phyloP scores from a whole-genome alignment of 495 filamentous ascomycete species.

The Cenococcum geophilum region DNA sequence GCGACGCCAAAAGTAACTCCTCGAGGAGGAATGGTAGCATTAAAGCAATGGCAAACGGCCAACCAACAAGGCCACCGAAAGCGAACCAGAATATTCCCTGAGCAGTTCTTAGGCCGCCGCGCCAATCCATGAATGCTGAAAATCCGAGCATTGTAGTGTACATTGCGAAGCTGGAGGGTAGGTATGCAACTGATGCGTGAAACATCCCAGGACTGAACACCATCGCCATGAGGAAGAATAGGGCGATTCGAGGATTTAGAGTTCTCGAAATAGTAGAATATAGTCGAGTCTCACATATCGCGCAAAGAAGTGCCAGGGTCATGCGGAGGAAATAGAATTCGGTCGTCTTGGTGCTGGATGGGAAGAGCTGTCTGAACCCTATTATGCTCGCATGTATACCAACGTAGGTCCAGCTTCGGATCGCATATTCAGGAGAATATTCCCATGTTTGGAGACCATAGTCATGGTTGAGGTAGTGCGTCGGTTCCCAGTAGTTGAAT shows the following conservation, averaged over 20 bases:
- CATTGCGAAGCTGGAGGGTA: constrained; percentile 97
- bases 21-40: constrained; percentile 76
- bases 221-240: constrained; percentile 72
- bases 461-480: constrained; percentile 88
- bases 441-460: constrained; percentile 98
- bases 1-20: constrained; percentile 57
- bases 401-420: constrained; percentile 93
- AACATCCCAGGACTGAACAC: constrained; percentile 85
- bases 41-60: constrained; percentile 87
- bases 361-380: constrained; percentile 56
- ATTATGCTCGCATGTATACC: constrained; percentile 72
- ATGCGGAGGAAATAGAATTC: constrained; percentile 86
- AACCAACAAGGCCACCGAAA: constrained; percentile 81
- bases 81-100: constrained; percentile 89
- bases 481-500: constrained; percentile 99
- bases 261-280: constrained; percentile 67
- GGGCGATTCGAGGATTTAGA: constrained; percentile 70
- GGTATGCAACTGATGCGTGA: constrained; percentile 76
- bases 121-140: constrained; percentile 82
- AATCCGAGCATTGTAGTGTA: constrained; percentile 83
- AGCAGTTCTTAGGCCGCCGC: constrained; percentile 65
- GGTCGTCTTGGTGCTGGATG: constrained; percentile 51
- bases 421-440: constrained; percentile 91
- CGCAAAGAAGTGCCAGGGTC: constrained; percentile 66
- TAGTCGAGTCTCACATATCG: constrained; percentile 72